Evolutionary conservation across 345 rosid species (phyloP), one percentile per base, ranked within the genome.

Genomic region (Eucalyptus microcorys): DNA sequence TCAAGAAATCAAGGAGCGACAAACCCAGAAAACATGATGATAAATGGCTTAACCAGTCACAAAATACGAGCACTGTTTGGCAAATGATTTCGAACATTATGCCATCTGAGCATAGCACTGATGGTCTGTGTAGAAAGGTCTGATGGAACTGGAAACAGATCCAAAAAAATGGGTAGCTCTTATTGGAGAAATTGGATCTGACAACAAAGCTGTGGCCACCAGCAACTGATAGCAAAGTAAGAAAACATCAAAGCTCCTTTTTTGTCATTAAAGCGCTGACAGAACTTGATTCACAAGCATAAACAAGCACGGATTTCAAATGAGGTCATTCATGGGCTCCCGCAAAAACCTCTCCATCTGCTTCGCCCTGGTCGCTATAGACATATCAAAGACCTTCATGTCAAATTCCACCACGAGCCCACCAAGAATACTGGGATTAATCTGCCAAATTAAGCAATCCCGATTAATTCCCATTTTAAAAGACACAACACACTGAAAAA

Each of bases 371-470:
- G 98, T 95, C 95, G 86, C 94, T 80, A 98, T 98, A 86, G 99
- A 98, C 99, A 97, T 94, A 93, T 98, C 99, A 90, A 98, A 93
- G 91, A 98, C 97, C 97, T 98, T 96, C 88, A 92, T 96, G n/a
- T 86, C 91, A 43, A 96, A 98, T 94, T 98, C 97, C 42, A 98
- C 96, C 53, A 97, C 92, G 12, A 98, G 91, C 85, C 99, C 99
- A 83, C 99, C 99, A 48, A 95, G 97, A 91, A 98, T 97, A 76
- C 94, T 98, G 3, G 98, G 96, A 92, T 98, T 98, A 90, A 98
- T 95, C 99, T 98, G 95, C 87, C 84, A 88, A 61, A 79, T 83
- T 12, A 37, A 49, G 4, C 89, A 47, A 53, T 24, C 9, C 87
- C 7, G 10, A 34, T 86, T 40, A 34, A 32, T 86, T 86, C 17